These are phyloP conservation scores for Kazachstania viticola DNA, from an alignment of 805 yeast species.

Conservation along the genomic window DNA sequence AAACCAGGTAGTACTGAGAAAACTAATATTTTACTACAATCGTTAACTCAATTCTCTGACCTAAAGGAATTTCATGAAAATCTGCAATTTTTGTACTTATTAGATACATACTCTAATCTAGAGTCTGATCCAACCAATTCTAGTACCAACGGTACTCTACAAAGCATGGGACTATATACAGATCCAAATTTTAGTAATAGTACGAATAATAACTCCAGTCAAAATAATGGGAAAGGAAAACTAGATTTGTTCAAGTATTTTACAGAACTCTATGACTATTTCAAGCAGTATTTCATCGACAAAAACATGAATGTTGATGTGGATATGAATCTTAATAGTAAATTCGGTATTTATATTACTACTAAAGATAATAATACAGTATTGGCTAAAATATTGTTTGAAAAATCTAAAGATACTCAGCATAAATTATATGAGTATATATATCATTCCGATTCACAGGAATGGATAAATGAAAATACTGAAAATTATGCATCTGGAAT, in stretches of 20 bases:
- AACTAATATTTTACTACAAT: constrained; percentile 22
- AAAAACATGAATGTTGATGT: constrained; percentile 10
- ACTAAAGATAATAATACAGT: constrained; percentile 2
- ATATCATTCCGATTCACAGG: constrained; percentile 10
- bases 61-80: constrained; percentile 24
- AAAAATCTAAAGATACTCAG: constrained; percentile 13
- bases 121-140: constrained; percentile 17
- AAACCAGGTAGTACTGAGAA: not conserved
- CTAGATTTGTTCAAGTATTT: constrained; percentile 25
- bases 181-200: not conserved
- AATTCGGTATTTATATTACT: constrained; percentile 22
- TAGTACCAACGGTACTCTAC: constrained; percentile 3
- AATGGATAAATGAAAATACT: constrained; percentile 22
- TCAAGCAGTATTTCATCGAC: constrained; percentile 13
- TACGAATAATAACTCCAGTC: constrained; percentile 1
- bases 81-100: constrained; percentile 21
- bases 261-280: constrained; percentile 18
- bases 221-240: constrained; percentile 7
- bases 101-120: constrained; percentile 23
- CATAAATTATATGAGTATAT: constrained; percentile 21
- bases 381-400: constrained; percentile 17
- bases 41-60: constrained; percentile 18
- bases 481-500: constrained; percentile 20
- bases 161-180: not conserved
- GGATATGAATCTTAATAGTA: constrained; percentile 17